Base-by-base conservation (phyloP, 768 basidiomycete species). In the Kwoniella bestiolae region DNA sequence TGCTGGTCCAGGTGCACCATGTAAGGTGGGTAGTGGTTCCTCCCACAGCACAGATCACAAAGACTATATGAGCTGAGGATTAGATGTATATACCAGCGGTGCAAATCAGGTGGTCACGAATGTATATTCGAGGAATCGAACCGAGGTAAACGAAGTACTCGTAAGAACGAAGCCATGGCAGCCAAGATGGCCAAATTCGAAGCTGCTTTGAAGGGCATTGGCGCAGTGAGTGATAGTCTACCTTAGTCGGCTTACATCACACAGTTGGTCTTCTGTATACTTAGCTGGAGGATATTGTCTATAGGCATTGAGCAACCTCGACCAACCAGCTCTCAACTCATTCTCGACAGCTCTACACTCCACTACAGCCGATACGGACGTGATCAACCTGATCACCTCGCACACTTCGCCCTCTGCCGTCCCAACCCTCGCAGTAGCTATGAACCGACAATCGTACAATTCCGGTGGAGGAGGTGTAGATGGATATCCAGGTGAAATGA, bases 121-220 rank as follows among this genome's bases (percentile, higher is more conserved):
- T 99, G 96, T 76, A 87, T 96, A 47, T 98, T 99, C 69, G 94
- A 98, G 82, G 95, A 97, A 79, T 92, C 91, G 1, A 94, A 97
- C 79, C 86, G 96, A 52, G 96, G 96, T 45, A 95, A 94, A 80
- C 87, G 91, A 11, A 87, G 90, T 23, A 79, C 78, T 18, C 52
- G 75, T 53, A 76, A 79, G 67, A 75, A 76, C 46, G 77, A 79
- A 61, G 74, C 74, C 11, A 45, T 78, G 23, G 69, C 77, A 32
- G 69, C 69, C 2, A 70, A 71, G 34, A 44, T 76, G 56, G 66
- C 49, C 18, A 74, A 71, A 52, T 70, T 78, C 63, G 77, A 78
- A 56, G 65, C 72, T 18, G 77, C 77, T 3, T 38, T 78, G 60
- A 68, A 68, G 45, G 60, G 71, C 12, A 71, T 76, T 8, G 77